Evolutionary conservation across 306 rosid species (phyloP).

Genomic region (Quercus robur): DNA sequence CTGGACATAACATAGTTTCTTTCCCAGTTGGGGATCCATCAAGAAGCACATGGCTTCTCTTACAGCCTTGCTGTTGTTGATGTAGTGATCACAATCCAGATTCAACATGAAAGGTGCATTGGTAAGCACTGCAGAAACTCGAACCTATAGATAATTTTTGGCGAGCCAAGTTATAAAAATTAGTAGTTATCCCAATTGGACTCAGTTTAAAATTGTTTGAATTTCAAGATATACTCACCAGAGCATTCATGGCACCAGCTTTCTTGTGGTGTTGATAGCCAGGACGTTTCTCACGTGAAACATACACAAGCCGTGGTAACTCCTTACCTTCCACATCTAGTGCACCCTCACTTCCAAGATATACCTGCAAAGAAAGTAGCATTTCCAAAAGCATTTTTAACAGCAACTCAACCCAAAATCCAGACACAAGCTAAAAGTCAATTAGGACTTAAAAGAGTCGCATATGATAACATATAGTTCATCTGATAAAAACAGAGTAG

Average conservation of each 20-base stretch:
- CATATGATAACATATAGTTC: not conserved
- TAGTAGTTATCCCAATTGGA: conserved; percentile 4
- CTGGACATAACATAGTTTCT: conserved; percentile 78
- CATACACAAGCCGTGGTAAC: conserved; percentile 77
- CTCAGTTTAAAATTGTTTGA: not conserved
- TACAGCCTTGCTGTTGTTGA: conserved; percentile 85
- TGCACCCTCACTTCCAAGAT: conserved; percentile 85
- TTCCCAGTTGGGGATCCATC: conserved; percentile 86
- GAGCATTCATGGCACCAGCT: conserved; percentile 97
- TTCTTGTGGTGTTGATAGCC: conserved; percentile 76
- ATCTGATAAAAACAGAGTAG: not conserved
- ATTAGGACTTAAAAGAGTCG: not conserved
- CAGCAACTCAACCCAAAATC: not conserved
- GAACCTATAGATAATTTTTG: conserved; percentile 52
- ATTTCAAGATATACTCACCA: conserved; percentile 46
- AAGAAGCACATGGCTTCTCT: conserved; percentile 97
- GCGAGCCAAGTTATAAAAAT: conserved; percentile 15
- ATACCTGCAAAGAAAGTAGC: conserved; percentile 47
- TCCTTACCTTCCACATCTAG: conserved; percentile 75
- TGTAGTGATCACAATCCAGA: conserved; percentile 96
- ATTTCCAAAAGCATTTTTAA: conserved; percentile 13
- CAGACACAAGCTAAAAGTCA: not conserved
- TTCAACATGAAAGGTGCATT: conserved; percentile 95
- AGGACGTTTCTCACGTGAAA: conserved; percentile 89
- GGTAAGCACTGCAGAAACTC: conserved; percentile 92